Evolutionary conservation across 2,329 filamentous ascomycete genomes (phyloP), one percentile per base, ranked within the genome.

Genomic region (Hypoxylon sp.): DNA sequence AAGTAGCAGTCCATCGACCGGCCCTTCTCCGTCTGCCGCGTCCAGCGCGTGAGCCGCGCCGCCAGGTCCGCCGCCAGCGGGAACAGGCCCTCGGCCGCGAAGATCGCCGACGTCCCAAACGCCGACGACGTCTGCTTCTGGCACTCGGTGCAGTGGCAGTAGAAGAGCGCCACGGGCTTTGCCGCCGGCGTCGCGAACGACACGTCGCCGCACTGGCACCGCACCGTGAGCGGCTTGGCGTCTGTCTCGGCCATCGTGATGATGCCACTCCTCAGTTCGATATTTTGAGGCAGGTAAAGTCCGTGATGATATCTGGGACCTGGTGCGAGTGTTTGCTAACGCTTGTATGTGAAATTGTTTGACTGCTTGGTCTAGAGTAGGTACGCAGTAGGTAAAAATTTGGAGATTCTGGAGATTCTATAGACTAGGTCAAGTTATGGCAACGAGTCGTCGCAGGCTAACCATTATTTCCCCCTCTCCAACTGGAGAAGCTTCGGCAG

Each of bases 81-180:
- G 65, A 79, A 76, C 40, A 80, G 69, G 18, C 72, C 73, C 7
- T 71, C 70, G 2, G 75, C 69, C 2, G 74, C 72, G 63, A 76
- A 81, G 54, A 78, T 73, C 54, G 78, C 77, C 0, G 78, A 79
- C 1, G 75, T 77, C 20, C 78, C 78, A 60, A 79, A 81, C 2
- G 78, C 78, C 0, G 78, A 80, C 3, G 71, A 70, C 0, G 77
- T 76, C 58, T 81, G 78, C 48, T 71, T 77, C 38, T 74, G 78
- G 59, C 79, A 81, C 49, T 80, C 73, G 45, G 72, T 70, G 65
- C 79, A 81, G 69, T 81, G 79, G 64, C 79, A 81, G 68, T 76
- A 73, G 64, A 74, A 78, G 17, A 79, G 64, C 5, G 68, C 70
- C 20, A 74, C 51, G 4, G 77, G 76, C 17, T 73, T 48, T 1